Evolutionary conservation across 2,329 filamentous ascomycete species (phyloP).

Genomic region (Fusarium sterilihyphosum): DNA sequence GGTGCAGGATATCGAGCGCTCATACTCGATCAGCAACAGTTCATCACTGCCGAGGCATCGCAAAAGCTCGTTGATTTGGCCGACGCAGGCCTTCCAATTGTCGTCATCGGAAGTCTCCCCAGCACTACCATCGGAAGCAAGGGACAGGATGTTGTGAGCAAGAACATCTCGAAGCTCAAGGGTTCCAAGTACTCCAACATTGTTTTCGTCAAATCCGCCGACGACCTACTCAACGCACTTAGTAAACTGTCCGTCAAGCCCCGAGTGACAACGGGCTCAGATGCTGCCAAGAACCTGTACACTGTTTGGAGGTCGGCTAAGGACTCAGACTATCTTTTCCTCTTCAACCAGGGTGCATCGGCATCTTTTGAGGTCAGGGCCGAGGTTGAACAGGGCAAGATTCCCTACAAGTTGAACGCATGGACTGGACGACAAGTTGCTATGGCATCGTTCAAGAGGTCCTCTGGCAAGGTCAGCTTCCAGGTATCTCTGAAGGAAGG

Average conservation of each 20-base stretch:
- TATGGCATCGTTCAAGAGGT: neutral
- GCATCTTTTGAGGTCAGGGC: neutral
- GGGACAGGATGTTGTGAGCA: neutral
- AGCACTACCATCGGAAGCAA: neutral
- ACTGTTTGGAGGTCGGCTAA: neutral
- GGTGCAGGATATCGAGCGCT: neutral
- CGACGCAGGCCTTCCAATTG: neutral
- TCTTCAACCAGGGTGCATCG: neutral
- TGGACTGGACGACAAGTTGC: neutral
- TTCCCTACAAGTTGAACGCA: neutral
- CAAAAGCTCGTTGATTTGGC: neutral
- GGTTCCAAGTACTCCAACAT: neutral
- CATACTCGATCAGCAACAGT: neutral
- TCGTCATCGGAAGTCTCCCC: neutral
- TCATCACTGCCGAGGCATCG: neutral
- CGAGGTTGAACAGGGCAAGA: neutral
- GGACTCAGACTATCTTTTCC: neutral
- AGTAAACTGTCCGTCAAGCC: neutral
- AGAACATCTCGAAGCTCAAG: neutral
- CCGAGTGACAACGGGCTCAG: fast-evolving
- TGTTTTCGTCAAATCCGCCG: neutral
- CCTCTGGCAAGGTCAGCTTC: neutral
- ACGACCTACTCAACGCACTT: neutral
- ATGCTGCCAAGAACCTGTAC: neutral
- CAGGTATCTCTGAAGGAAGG: neutral